phyloP scores from a whole-genome alignment of 768 basidiomycete genomes.

The Termitomyces bulborhizus region DNA sequence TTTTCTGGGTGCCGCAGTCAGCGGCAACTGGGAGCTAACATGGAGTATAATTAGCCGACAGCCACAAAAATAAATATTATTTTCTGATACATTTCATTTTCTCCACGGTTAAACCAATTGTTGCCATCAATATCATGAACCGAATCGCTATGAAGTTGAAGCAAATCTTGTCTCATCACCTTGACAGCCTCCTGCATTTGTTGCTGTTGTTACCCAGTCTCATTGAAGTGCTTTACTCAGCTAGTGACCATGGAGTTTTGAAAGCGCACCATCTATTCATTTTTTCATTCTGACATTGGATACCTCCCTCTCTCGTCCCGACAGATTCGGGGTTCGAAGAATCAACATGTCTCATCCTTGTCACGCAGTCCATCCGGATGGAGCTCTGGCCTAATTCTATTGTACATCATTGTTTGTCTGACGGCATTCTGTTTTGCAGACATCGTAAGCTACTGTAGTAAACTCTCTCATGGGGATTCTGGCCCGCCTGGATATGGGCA shows the following conservation, averaged over 20 bases:
- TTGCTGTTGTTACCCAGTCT: slow-evolving; percentile 4
- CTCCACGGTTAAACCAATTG: background rate
- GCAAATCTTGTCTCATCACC: slow-evolving; percentile 6
- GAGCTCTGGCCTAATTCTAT: slow-evolving; percentile 3
- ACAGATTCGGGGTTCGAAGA: slow-evolving; percentile 17
- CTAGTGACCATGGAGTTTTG: background rate
- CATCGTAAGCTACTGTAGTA: slow-evolving; percentile 11
- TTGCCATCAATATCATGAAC: background rate
- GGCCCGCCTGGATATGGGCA: slow-evolving; percentile 15
- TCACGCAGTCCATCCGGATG: slow-evolving; percentile 12
- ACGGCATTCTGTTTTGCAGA: slow-evolving; percentile 19
- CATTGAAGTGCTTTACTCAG: background rate
- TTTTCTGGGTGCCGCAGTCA: background rate
- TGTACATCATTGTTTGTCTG: slow-evolving; percentile 15
- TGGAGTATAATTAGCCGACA: background rate
- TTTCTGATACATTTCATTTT: background rate
- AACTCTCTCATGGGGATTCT: slow-evolving; percentile 16
- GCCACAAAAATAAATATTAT: slow-evolving; percentile 4
- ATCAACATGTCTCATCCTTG: slow-evolving; percentile 1
- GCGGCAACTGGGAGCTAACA: background rate
- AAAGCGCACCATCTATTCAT: background rate
- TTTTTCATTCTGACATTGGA: background rate
- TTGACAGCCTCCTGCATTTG: slow-evolving; percentile 8
- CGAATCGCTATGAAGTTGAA: slow-evolving; percentile 6
- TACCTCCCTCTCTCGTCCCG: slow-evolving; percentile 8